These are phyloP conservation scores for Alnus glutinosa DNA, from an alignment of 306 rosid species.

Conservation along the genomic window DNA sequence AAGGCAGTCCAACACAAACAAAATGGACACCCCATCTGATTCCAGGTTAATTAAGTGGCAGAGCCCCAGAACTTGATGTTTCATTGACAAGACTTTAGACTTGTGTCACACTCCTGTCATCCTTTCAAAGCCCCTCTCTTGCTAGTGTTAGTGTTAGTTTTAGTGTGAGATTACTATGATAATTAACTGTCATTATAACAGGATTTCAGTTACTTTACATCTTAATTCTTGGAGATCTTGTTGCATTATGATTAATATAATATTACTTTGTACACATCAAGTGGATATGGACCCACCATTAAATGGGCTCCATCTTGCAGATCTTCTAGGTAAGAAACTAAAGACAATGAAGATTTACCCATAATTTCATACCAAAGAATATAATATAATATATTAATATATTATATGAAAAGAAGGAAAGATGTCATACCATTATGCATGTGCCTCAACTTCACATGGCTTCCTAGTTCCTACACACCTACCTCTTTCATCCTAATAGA, in stretches of 20 bases:
- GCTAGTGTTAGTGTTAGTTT: background rate
- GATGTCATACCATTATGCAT: constrained; percentile 47
- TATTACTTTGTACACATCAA: constrained; percentile 63
- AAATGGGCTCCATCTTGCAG: constrained; percentile 31
- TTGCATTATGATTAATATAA: constrained; percentile 45
- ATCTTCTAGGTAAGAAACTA: constrained; percentile 56
- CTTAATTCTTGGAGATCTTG: constrained; percentile 52
- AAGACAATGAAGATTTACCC: constrained; percentile 35
- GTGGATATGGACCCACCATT: constrained; percentile 67
- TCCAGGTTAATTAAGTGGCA: constrained; percentile 28
- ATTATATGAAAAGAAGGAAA: constrained; percentile 25
- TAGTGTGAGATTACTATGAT: constrained; percentile 36
- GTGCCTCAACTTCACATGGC: constrained; percentile 54
- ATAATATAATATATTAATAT: too few species aligned
- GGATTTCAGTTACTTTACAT: constrained; percentile 54
- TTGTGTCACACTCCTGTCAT: constrained; percentile 35
- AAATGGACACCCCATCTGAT: constrained; percentile 69
- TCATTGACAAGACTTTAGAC: constrained; percentile 35
- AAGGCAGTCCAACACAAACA: constrained; percentile 59
- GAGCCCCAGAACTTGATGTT: constrained; percentile 15
- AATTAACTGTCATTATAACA: constrained; percentile 47
- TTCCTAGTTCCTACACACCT: constrained; percentile 42
- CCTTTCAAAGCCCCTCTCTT: constrained; percentile 20
- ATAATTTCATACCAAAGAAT: constrained; percentile 19
- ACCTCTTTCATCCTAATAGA: constrained; percentile 49